phyloP scores from a whole-genome alignment of 169 alveolate genomes.

The Perkinsus chesapeaki region DNA sequence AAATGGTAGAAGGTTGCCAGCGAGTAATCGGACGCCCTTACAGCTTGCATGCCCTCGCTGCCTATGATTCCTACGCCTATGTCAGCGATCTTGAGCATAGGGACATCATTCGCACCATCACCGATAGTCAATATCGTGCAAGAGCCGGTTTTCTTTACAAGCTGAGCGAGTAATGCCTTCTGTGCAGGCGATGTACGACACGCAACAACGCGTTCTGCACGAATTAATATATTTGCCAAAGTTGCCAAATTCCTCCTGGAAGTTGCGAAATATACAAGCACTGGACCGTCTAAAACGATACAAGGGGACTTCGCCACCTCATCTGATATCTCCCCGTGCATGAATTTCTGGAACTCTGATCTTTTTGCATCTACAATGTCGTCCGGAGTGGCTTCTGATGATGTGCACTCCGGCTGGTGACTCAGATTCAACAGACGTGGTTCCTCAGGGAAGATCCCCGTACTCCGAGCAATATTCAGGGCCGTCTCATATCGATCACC shows the following conservation, averaged over 20 bases:
- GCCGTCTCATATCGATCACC: conserved; percentile 95
- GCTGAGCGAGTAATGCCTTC: conserved; percentile 69
- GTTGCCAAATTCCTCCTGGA: not conserved
- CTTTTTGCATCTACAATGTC: not conserved
- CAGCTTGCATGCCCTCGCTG: conserved; percentile 85
- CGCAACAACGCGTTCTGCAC: conserved; percentile 13
- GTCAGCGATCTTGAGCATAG: conserved; percentile 86
- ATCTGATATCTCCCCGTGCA: not conserved
- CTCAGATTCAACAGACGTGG: not conserved
- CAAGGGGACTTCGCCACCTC: not conserved
- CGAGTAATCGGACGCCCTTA: conserved; percentile 55
- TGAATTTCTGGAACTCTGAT: not conserved
- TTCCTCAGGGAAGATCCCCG: conserved; percentile 18
- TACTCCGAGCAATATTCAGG: conserved; percentile 66
- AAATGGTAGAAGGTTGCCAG: conserved; percentile 9
- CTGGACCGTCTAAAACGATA: not conserved
- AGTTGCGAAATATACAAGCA: not conserved
- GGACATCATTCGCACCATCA: conserved; percentile 98
- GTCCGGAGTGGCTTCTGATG: not conserved
- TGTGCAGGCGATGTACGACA: conserved; percentile 90
- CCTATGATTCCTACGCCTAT: conserved; percentile 92
- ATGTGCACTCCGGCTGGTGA: not conserved
- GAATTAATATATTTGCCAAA: not conserved
- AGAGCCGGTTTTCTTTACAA: conserved; percentile 48
- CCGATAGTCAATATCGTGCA: conserved; percentile 81